phyloP scores from a whole-genome alignment of 257 asterid species.

The Echites panduratus region DNA sequence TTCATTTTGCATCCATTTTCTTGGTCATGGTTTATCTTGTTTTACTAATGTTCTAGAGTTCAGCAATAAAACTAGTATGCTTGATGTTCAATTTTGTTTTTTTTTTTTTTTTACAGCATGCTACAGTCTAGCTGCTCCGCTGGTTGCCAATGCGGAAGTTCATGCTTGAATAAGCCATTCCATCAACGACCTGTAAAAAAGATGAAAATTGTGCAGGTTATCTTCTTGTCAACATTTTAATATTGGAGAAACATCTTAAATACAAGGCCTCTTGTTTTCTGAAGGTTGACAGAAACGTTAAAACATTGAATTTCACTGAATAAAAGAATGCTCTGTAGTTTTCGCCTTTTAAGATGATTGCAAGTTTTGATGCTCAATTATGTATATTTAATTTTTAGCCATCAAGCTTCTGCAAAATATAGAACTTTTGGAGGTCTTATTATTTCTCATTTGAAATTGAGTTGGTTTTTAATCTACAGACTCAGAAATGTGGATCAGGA shows the following conservation, averaged over 20 bases:
- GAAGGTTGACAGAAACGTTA: background rate
- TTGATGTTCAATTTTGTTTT: no score
- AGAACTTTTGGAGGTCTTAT: background rate
- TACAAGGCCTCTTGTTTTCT: background rate
- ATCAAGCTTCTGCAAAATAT: background rate
- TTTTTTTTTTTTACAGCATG: constrained; percentile 47
- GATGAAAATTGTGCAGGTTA: constrained; percentile 82
- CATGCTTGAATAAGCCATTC: constrained; percentile 87
- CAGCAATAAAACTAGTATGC: background rate
- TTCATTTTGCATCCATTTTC: background rate
- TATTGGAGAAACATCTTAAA: background rate
- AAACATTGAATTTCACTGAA: background rate
- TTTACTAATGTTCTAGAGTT: background rate
- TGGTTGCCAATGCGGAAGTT: constrained; percentile 78
- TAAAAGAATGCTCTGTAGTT: background rate
- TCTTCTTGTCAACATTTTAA: constrained; percentile 1
- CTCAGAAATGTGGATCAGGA: constrained; percentile 97
- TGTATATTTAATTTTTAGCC: background rate
- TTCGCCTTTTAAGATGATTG: background rate
- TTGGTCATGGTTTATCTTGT: background rate
- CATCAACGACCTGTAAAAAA: constrained; percentile 80
- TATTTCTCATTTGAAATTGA: constrained; percentile 1
- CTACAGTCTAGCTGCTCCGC: constrained; percentile 86
- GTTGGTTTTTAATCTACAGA: constrained; percentile 43
- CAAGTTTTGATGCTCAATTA: background rate